Conservation (phyloP, 2,329 filamentous ascomycete genomes). For the Trichoderma asperellum region DNA sequence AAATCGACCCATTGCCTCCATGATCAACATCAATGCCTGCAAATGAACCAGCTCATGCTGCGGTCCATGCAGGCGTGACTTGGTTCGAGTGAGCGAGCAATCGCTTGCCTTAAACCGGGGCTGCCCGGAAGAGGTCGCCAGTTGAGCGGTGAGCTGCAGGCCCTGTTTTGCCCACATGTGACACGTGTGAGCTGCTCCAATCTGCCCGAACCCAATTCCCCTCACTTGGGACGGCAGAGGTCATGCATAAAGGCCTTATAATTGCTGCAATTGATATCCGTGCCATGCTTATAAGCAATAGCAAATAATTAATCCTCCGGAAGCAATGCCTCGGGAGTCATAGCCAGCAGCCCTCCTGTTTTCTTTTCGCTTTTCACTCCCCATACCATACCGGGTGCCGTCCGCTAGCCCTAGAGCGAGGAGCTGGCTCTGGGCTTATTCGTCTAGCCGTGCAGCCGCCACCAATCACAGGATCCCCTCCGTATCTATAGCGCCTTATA, state of each 20-base stretch:
- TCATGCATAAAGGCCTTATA: constrained; percentile 28
- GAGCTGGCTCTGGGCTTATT: constrained; percentile 3
- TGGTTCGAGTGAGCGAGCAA: not conserved
- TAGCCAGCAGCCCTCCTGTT: not conserved
- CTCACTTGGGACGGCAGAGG: constrained; percentile 7
- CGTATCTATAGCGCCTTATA: constrained; percentile 14
- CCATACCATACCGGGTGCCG: constrained; percentile 9
- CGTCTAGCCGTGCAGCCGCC: constrained; percentile 16
- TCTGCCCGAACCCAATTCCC: constrained; percentile 22
- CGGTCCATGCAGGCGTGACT: not conserved
- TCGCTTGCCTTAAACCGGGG: not conserved
- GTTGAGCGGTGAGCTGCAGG: constrained; percentile 27
- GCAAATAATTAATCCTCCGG: not conserved
- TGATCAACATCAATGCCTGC: not conserved
- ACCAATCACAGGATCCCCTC: constrained; percentile 17
- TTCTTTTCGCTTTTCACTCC: not conserved
- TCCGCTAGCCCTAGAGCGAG: constrained; percentile 22
- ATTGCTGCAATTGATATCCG: not conserved
- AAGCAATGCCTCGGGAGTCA: not conserved
- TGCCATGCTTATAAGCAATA: not conserved
- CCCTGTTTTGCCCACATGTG: constrained; percentile 20
- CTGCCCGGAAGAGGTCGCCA: not conserved
- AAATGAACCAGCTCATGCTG: not conserved
- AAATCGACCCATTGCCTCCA: not conserved
- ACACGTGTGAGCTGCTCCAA: constrained; percentile 25